phyloP scores from a whole-genome alignment of 306 rosid genomes.

The Sindora glabra region DNA sequence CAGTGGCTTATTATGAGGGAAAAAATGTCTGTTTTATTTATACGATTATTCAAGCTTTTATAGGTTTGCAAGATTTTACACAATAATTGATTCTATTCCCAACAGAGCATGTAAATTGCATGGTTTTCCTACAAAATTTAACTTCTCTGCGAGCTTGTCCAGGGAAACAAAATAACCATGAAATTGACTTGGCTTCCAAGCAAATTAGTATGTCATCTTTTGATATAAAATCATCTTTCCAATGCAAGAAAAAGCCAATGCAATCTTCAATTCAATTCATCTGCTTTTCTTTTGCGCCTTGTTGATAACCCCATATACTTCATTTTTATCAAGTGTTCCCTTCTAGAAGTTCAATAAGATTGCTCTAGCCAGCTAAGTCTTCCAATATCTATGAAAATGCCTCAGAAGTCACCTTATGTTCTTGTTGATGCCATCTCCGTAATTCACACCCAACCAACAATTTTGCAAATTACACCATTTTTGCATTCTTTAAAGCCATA shows the following conservation, averaged over 20 bases:
- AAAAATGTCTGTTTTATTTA: neutral
- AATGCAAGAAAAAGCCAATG: conserved; percentile 10
- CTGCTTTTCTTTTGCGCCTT: conserved; percentile 2
- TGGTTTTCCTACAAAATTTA: conserved; percentile 7
- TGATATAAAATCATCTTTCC: conserved; percentile 4
- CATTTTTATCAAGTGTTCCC: neutral
- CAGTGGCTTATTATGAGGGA: neutral
- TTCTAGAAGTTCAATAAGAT: conserved; percentile 10
- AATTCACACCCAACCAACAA: conserved; percentile 49
- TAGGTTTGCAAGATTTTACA: conserved; percentile 2
- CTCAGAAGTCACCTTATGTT: conserved; percentile 16
- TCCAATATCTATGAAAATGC: conserved; percentile 4
- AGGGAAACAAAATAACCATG: neutral
- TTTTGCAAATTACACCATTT: conserved; percentile 60
- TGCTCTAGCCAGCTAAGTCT: neutral
- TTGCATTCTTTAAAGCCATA: conserved; percentile 55
- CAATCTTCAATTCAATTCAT: conserved; percentile 3
- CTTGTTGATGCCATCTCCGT: conserved; percentile 42
- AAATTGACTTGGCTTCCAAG: conserved; percentile 16
- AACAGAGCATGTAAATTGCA: neutral
- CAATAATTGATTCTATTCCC: neutral
- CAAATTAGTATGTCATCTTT: neutral
- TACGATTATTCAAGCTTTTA: neutral
- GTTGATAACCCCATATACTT: conserved; percentile 1
- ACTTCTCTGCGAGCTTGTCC: conserved; percentile 3